These are phyloP conservation scores for Cyberlindnera xishuangbannaensis DNA, from an alignment of 805 yeast genomes.

Conservation along the genomic window DNA sequence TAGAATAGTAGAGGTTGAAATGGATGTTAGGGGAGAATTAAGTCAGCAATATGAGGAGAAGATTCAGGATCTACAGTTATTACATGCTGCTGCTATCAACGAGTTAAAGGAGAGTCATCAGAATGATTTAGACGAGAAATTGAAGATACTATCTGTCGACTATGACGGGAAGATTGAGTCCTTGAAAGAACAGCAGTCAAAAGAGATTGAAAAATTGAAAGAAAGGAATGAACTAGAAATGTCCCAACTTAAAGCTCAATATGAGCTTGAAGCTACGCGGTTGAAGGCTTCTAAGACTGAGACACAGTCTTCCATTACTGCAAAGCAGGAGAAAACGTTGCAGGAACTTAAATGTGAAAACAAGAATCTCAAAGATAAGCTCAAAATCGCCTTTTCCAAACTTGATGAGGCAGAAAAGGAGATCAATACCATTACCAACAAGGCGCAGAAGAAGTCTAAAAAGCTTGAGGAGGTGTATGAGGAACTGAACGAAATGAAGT, in stretches of 20 bases:
- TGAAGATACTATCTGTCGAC: slow-evolving; percentile 27
- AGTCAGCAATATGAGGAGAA: slow-evolving; percentile 29
- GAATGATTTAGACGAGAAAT: slow-evolving; percentile 26
- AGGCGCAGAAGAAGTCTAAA: slow-evolving; percentile 13
- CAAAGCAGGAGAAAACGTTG: neutral
- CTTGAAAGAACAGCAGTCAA: slow-evolving; percentile 13
- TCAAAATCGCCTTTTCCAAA: slow-evolving; percentile 4
- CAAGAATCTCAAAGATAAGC: slow-evolving; percentile 3
- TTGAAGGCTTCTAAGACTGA: neutral
- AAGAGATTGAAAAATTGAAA: neutral
- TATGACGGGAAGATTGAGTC: slow-evolving; percentile 28
- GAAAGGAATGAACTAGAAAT: slow-evolving; percentile 1
- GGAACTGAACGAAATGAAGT: slow-evolving; percentile 2
- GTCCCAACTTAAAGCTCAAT: neutral
- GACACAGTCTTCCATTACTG: neutral
- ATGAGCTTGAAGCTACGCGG: neutral
- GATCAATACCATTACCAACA: slow-evolving; percentile 9
- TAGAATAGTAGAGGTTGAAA: slow-evolving; percentile 20
- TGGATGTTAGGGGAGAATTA: slow-evolving; percentile 27
- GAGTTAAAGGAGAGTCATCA: slow-evolving; percentile 27
- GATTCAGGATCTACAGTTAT: slow-evolving; percentile 31
- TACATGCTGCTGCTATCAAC: slow-evolving; percentile 29
- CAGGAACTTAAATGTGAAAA: neutral
- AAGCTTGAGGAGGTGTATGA: slow-evolving; percentile 11
- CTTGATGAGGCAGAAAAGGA: slow-evolving; percentile 13